Evolutionary conservation across 305 asterid species (phyloP).

Genomic region (Fraxinus nigra): DNA sequence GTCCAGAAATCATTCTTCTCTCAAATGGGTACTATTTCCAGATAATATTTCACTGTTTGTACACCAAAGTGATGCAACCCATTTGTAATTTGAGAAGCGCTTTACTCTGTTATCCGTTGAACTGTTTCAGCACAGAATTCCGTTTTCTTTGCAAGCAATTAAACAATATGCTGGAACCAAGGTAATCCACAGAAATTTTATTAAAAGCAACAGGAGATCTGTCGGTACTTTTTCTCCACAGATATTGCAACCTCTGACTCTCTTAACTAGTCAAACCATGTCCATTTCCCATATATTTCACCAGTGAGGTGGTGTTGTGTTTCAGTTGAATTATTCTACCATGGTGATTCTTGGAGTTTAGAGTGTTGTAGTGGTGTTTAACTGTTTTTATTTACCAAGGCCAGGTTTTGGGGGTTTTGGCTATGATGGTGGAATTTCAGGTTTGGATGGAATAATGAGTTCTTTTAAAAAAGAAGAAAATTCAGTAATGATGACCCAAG

Average conservation of each 20-base stretch:
- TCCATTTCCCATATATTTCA: not conserved
- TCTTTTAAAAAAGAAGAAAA: not conserved
- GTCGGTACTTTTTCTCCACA: not conserved
- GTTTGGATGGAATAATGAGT: not conserved
- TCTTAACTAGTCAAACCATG: not conserved
- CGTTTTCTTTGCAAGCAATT: not conserved
- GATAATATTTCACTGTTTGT: not conserved
- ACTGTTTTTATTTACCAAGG: not conserved
- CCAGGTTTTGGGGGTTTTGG: not conserved
- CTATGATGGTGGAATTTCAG: not conserved
- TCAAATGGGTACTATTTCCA: not conserved
- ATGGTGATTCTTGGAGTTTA: not conserved
- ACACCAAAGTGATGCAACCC: not conserved
- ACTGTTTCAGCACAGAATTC: not conserved
- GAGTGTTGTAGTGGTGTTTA: not conserved
- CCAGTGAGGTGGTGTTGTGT: not conserved
- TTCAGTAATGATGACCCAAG: not conserved
- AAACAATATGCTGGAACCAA: not conserved
- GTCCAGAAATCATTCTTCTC: not conserved
- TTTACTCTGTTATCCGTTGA: not conserved
- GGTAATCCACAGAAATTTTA: not conserved
- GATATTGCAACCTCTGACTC: not conserved
- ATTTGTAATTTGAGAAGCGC: not conserved
- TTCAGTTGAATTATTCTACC: not conserved
- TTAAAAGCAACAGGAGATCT: not conserved